Evolutionary conservation across 2,329 filamentous ascomycete genomes (phyloP), one percentile per base, ranked within the genome.

Genomic region (Ceratocystis destructans): DNA sequence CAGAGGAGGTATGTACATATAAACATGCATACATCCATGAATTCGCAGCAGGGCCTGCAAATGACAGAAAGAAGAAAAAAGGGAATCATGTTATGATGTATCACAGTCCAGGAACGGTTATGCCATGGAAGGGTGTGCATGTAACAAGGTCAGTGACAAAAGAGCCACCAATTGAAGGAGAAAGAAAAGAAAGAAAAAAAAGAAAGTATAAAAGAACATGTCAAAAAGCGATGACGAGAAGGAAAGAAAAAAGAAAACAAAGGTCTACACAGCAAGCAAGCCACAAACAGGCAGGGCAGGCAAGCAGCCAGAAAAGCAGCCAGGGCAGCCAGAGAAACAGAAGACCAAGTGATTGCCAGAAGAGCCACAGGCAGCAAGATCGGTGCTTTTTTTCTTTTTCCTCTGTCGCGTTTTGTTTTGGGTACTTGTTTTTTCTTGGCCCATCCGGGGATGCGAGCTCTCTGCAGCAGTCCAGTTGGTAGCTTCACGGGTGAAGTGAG

Each of bases 211-310:
- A 15, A 53, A 55, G 37, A 10, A 50, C 37, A 50, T n/a, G 25
- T 25, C n/a, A 61, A 46, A 5, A 59, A 37, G 33, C 8, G 33
- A 37, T 37, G 33, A 37, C 33, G 33, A 37, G 33, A 64, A 64
- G 33, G 46, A 55, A 64, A 55, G 28, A 3, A 64, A 20, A 57
- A 64, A n/a, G 48, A 57, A 45, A 65, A 65, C 31, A 65, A 45
- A 65, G n/a, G 31, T 15, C 5, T 12, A 1, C 31, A 65, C 22
- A 57, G 31, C 22, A 57, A 57, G 20, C 53, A 25, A 25, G 22
- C 2, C 53, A 31, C 53, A 57, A 57, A 31, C 53, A 33, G 33
- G 33, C 33, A 25, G 22, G 33, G 33, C 33, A 25, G 22, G 22
- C 22, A 17, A 28, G 5, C 53, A 28, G 10, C 25, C 31, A 57